These are phyloP conservation scores for Plasmopara muralis DNA, from an alignment of 352 stramenopile genomes.

Conservation along the genomic window DNA sequence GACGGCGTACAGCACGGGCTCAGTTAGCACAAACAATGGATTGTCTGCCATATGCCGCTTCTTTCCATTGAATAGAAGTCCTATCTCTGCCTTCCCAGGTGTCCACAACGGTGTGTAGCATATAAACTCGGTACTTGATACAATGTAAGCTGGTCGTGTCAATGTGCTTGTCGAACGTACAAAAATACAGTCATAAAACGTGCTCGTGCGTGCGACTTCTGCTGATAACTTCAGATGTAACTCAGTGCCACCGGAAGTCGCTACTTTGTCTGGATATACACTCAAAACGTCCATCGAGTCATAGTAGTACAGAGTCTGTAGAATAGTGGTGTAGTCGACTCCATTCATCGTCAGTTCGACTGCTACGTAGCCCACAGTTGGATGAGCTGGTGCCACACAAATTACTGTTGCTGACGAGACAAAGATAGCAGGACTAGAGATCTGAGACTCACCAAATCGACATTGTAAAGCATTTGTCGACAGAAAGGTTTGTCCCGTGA, in stretches of 20 bases:
- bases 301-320: slow-evolving; percentile 27
- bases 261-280: slow-evolving; percentile 21
- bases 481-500: slow-evolving; percentile 33
- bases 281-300: slow-evolving; percentile 20
- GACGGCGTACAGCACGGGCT: slow-evolving; percentile 20
- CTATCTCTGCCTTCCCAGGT: slow-evolving; percentile 19
- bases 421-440: slow-evolving; percentile 7
- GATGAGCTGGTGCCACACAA: slow-evolving; percentile 22
- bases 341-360: slow-evolving; percentile 45
- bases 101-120: slow-evolving; percentile 28
- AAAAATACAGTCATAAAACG: slow-evolving; percentile 35
- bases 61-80: slow-evolving; percentile 21
- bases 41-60: slow-evolving; percentile 15
- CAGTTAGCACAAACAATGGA: slow-evolving; percentile 16
- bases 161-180: slow-evolving; percentile 7
- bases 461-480: slow-evolving; percentile 20
- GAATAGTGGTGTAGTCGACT: slow-evolving; percentile 33
- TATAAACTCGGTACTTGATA: slow-evolving; percentile 15
- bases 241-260: slow-evolving; percentile 22
- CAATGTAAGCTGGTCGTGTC: slow-evolving; percentile 19
- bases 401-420: slow-evolving; percentile 26
- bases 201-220: slow-evolving; percentile 7
- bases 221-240: slow-evolving; percentile 19
- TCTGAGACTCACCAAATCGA: slow-evolving; percentile 28
- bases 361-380: slow-evolving; percentile 19